Evolutionary conservation across 2,329 filamentous ascomycete genomes (phyloP).

Genomic region (Cladosporium phlei): DNA sequence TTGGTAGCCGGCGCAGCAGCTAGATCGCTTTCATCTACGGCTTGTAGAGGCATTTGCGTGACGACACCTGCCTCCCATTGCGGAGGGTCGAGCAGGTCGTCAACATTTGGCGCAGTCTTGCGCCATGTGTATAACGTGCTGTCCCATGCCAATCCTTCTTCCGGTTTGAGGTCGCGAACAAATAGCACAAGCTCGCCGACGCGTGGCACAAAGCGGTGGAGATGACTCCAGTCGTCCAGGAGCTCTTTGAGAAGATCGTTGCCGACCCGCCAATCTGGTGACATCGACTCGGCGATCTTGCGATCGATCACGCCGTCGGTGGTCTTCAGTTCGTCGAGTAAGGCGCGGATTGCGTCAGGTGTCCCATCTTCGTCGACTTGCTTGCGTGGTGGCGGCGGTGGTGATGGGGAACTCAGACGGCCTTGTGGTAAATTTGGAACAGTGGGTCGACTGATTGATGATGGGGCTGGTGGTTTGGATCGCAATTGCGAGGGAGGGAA

Average conservation of each 20-base stretch:
- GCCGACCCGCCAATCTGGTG: constrained; percentile 55
- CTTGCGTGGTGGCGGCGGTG: constrained; percentile 15
- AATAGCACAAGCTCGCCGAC: constrained; percentile 56
- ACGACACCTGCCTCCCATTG: constrained; percentile 56
- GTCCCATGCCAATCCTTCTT: constrained; percentile 31
- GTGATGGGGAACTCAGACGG: constrained; percentile 13
- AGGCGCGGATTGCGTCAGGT: constrained; percentile 48
- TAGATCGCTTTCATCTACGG: constrained; percentile 43
- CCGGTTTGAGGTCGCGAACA: constrained; percentile 31
- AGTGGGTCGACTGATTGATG: not conserved
- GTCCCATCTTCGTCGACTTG: constrained; percentile 49
- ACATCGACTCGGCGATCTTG: constrained; percentile 45
- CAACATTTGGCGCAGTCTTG: constrained; percentile 5
- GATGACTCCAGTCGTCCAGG: constrained; percentile 29
- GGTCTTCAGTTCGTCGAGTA: constrained; percentile 46
- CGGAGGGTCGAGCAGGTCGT: constrained; percentile 29
- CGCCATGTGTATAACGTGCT: constrained; percentile 21
- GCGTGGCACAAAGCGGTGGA: constrained; percentile 49
- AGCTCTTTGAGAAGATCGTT: constrained; percentile 42
- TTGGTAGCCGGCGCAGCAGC: constrained; percentile 36
- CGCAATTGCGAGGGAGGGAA: not conserved
- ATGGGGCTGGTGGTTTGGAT: not conserved
- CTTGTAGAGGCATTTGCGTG: constrained; percentile 46
- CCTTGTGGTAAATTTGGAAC: constrained; percentile 10
- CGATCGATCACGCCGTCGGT: constrained; percentile 36